Conservation (phyloP, 1,139 yeast species). For the Lizanozyma gosingica region DNA sequence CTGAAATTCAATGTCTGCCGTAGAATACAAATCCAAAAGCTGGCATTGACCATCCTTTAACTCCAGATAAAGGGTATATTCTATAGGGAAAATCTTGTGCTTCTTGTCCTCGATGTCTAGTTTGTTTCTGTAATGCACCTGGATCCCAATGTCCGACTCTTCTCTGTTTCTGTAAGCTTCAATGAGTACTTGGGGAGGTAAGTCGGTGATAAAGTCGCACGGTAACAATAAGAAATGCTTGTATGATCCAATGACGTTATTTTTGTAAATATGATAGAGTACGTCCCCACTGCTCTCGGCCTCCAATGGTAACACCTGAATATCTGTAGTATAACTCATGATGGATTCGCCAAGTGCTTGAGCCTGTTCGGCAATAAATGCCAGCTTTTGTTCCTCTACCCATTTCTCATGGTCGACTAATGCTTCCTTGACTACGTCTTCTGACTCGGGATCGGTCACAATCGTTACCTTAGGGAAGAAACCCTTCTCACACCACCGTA, state of each 20-base stretch:
- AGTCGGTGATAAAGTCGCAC: slow-evolving; percentile 86
- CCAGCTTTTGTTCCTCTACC: slow-evolving; percentile 19
- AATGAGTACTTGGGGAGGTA: slow-evolving; percentile 82
- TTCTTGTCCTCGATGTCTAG: slow-evolving; percentile 75
- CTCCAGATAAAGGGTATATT: slow-evolving; percentile 44
- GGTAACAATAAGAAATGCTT: slow-evolving; percentile 69
- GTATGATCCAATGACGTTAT: slow-evolving; percentile 25
- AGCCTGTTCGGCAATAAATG: slow-evolving; percentile 12
- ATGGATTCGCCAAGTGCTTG: background rate
- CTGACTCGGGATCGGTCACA: slow-evolving; percentile 22
- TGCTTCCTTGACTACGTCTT: slow-evolving; percentile 23
- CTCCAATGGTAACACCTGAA: slow-evolving; percentile 40
- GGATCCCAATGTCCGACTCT: slow-evolving; percentile 58
- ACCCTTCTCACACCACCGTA: slow-evolving; percentile 91
- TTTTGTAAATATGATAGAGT: slow-evolving; percentile 39
- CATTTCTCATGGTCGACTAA: slow-evolving; percentile 41
- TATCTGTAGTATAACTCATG: no score
- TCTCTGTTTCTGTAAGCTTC: slow-evolving; percentile 73
- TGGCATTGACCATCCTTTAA: slow-evolving; percentile 43
- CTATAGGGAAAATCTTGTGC: slow-evolving; percentile 36
- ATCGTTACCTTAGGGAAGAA: slow-evolving; percentile 51
- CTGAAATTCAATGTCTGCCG: slow-evolving; percentile 48
- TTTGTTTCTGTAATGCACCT: slow-evolving; percentile 61
- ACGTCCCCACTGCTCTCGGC: slow-evolving; percentile 57
- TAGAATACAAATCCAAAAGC: slow-evolving; percentile 63